phyloP scores from a whole-genome alignment of 2,329 filamentous ascomycete genomes.

The Neopestalotiopsis clavispora region DNA sequence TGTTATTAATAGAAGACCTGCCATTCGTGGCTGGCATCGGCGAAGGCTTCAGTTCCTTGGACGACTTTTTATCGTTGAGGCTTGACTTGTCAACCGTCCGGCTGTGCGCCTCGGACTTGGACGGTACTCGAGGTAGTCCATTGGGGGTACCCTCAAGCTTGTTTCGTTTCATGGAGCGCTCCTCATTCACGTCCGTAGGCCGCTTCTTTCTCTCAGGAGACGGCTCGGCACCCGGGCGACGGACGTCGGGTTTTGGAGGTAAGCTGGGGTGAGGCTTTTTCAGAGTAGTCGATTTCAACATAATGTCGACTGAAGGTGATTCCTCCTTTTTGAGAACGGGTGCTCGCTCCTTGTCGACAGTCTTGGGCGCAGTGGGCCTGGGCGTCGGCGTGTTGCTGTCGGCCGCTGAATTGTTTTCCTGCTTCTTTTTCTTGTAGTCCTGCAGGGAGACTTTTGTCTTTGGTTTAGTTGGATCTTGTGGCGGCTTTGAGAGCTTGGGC shows the following conservation, averaged over 20 bases:
- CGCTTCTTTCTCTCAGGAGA: conserved; percentile 55
- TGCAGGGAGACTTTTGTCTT: conserved; percentile 58
- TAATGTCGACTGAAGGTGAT: conserved; percentile 24
- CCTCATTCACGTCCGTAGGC: conserved; percentile 44
- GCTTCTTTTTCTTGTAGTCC: conserved; percentile 64
- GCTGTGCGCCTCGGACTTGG: conserved; percentile 27
- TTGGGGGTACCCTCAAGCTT: conserved; percentile 42
- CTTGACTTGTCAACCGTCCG: conserved; percentile 27
- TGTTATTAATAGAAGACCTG: conserved; percentile 25
- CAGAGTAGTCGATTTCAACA: conserved; percentile 29
- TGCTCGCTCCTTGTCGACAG: conserved; percentile 19
- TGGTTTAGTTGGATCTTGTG: conserved; percentile 47
- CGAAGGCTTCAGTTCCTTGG: conserved; percentile 29
- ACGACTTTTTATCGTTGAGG: conserved; percentile 27
- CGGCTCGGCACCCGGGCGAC: conserved; percentile 37
- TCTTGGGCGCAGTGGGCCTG: conserved; percentile 28
- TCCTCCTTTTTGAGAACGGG: conserved; percentile 30
- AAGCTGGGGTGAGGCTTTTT: conserved; percentile 28
- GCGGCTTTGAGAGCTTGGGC: conserved; percentile 27
- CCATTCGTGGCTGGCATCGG: conserved; percentile 35
- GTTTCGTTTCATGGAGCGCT: conserved; percentile 51
- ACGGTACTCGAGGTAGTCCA: conserved; percentile 23
- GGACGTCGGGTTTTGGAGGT: conserved; percentile 31
- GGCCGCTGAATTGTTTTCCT: neutral
- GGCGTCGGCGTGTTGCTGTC: conserved; percentile 20